Conservation (phyloP, 805 yeast genomes). For the Candida broadrunensis region DNA sequence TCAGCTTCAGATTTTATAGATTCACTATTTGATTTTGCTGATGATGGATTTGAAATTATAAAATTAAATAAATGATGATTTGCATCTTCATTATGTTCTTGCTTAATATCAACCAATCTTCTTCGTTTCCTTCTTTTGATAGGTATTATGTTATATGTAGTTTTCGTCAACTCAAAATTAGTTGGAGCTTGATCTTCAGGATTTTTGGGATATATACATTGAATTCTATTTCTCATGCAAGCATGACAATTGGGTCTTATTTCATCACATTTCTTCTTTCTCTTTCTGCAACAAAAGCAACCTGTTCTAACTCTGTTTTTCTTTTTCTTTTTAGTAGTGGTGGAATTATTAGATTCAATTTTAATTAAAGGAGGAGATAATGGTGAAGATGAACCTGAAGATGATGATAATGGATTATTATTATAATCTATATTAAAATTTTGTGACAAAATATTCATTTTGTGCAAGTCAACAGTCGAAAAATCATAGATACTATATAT, state of each 20-base stretch:
- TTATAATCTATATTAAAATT: background rate
- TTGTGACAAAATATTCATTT: background rate
- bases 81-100: background rate
- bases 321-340: background rate
- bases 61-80: background rate
- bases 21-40: background rate
- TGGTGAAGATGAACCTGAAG: background rate
- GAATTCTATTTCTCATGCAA: conserved; percentile 2
- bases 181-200: conserved; percentile 1
- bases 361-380: background rate
- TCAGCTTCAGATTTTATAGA: background rate
- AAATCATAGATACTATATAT: background rate
- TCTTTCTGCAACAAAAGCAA: conserved; percentile 8
- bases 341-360: background rate
- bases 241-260: conserved; percentile 10
- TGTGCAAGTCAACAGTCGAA: background rate
- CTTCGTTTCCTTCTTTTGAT: background rate
- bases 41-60: background rate
- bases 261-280: conserved; percentile 14
- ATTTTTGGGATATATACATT: conserved; percentile 2
- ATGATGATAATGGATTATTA: background rate
- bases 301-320: conserved; percentile 7
- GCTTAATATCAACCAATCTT: background rate
- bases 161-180: background rate
- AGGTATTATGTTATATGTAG: background rate